A percentile compares a stretch with the other conserved stretches of the same genome.
Evolutionary conservation across 75 land plant genomes (phyloP).

Genomic region (Larix kaempferi): DNA sequence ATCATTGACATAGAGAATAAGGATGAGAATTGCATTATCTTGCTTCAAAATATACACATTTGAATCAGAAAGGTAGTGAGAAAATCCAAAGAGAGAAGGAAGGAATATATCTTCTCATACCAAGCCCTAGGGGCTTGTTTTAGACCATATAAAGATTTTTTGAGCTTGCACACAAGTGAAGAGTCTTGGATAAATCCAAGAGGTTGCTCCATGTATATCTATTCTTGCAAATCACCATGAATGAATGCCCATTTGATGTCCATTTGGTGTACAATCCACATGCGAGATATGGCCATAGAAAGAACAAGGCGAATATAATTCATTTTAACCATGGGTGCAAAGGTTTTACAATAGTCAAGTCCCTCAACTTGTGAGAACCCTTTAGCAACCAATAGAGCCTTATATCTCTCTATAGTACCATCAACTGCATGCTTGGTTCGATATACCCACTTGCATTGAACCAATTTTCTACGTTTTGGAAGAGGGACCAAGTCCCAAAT

Average conservation of each 20-base stretch:
- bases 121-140: not conserved
- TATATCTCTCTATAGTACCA: slow-evolving; percentile 3
- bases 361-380: not conserved
- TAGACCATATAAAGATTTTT: not conserved
- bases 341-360: not conserved
- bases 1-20: not conserved
- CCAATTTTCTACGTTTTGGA: not conserved
- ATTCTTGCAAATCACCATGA: not conserved
- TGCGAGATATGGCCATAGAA: not conserved
- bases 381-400: slow-evolving; percentile 7
- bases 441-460: slow-evolving; percentile 14
- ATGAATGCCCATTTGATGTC: not conserved
- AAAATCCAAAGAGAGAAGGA: not conserved
- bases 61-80: not conserved
- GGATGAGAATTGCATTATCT: not conserved
- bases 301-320: not conserved
- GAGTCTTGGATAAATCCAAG: not conserved
- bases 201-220: not conserved
- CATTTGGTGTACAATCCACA: not conserved
- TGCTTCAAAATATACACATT: not conserved
- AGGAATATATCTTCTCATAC: not conserved
- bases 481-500: slow-evolving; percentile 8
- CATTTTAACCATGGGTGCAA: not conserved
- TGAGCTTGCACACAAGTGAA: not conserved
- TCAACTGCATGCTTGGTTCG: not conserved